Percentiles rank a stretch among this genome's conserved stretches.
Conservation (phyloP, 2,329 filamentous ascomycete species). For the Fusarium zealandicum region DNA sequence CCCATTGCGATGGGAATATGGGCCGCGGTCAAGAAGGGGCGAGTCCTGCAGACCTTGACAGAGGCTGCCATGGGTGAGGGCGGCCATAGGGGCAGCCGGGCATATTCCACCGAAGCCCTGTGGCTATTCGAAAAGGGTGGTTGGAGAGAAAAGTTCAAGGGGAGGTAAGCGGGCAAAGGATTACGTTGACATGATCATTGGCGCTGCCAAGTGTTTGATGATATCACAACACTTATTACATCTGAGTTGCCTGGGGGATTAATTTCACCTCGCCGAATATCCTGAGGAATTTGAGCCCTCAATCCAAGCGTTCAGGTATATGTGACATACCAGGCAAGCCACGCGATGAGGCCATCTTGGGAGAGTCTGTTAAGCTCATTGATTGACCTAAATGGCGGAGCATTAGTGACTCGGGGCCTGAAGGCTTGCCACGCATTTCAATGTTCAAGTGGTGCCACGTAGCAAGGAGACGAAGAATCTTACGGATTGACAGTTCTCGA, state of each 20-base stretch:
- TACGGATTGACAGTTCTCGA: not conserved
- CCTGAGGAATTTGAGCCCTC: not conserved
- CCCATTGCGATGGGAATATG: slow-evolving; percentile 81
- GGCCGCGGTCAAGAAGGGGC: slow-evolving; percentile 77
- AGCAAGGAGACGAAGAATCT: slow-evolving; percentile 5
- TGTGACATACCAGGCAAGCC: not conserved
- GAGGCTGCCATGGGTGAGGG: slow-evolving; percentile 74
- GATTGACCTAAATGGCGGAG: slow-evolving; percentile 1
- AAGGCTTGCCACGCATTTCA: not conserved
- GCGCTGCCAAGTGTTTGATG: not conserved
- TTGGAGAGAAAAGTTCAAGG: slow-evolving; percentile 69
- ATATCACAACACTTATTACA: not conserved
- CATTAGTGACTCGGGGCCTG: not conserved
- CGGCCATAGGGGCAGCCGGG: slow-evolving; percentile 79
- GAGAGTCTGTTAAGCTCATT: not conserved
- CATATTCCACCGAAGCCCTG: slow-evolving; percentile 86
- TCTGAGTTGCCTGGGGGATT: not conserved
- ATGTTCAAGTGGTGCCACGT: slow-evolving; percentile 11
- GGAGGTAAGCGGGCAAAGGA: slow-evolving; percentile 50
- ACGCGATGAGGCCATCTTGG: not conserved
- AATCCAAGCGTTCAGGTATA: not conserved
- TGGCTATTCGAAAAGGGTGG: slow-evolving; percentile 82
- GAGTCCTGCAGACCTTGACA: slow-evolving; percentile 77
- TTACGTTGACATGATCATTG: not conserved
- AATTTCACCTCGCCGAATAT: not conserved